Percentiles rank a stretch among this genome's conserved stretches.
These are phyloP conservation scores for Collariella sp. DNA, from an alignment of 495 filamentous ascomycete species.

Conservation along the genomic window DNA sequence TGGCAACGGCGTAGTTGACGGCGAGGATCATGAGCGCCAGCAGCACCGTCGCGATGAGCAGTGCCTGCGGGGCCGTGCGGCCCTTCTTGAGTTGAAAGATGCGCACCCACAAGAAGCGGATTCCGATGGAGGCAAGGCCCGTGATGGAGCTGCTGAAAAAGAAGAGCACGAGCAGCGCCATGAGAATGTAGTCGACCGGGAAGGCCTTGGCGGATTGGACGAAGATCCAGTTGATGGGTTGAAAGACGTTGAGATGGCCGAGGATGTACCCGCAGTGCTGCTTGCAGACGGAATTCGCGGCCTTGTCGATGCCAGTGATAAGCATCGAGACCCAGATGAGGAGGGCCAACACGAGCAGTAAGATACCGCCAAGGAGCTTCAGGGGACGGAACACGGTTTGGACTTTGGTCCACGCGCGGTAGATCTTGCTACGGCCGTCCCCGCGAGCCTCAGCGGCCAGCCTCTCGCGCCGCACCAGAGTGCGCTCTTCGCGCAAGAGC, in stretches of 20 bases:
- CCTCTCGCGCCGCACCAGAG: constrained; percentile 80
- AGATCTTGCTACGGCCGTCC: constrained; percentile 59
- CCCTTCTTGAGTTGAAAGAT: constrained; percentile 85
- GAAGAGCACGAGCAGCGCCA: constrained; percentile 70
- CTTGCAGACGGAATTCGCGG: constrained; percentile 88
- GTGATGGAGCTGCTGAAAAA: constrained; percentile 81
- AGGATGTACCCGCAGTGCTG: constrained; percentile 86
- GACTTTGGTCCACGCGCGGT: constrained; percentile 65
- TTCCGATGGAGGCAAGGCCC: constrained; percentile 77
- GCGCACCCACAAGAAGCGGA: constrained; percentile 89
- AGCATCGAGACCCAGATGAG: constrained; percentile 86
- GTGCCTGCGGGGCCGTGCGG: constrained; percentile 81
- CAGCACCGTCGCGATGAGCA: constrained; percentile 87
- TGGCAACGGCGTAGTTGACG: constrained; percentile 83
- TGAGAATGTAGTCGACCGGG: constrained; percentile 86
- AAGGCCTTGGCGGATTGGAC: constrained; percentile 75
- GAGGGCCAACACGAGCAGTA: constrained; percentile 61
- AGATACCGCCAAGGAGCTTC: constrained; percentile 74
- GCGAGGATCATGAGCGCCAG: constrained; percentile 80
- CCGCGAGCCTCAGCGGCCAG: constrained; percentile 73
- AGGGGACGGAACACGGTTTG: constrained; percentile 71
- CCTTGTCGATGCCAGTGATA: constrained; percentile 91
- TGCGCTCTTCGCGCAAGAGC: constrained; percentile 81
- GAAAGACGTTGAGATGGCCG: constrained; percentile 84
- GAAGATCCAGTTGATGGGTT: constrained; percentile 88